These are phyloP conservation scores for Quercus berberidifolia DNA, from an alignment of 306 rosid genomes.

Conservation along the genomic window DNA sequence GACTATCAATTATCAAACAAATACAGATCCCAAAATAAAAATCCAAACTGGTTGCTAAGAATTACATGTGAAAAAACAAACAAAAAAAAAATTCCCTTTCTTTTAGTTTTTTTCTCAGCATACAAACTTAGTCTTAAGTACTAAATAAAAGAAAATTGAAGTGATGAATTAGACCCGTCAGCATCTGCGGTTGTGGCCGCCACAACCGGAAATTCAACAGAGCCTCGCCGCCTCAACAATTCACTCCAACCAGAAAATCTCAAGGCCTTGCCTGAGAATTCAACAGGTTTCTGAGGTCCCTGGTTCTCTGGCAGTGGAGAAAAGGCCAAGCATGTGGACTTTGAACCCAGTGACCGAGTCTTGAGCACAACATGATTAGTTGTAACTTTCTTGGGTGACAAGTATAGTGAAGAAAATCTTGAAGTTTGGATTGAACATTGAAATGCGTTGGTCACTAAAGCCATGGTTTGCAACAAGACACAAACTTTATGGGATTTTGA, in stretches of 20 bases:
- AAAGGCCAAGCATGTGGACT: constrained; percentile 35
- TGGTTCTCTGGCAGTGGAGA: constrained; percentile 39
- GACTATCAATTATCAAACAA: not conserved
- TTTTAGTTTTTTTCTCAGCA: constrained; percentile 7
- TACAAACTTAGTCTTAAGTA: not conserved
- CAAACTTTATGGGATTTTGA: not conserved
- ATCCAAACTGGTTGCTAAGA: not conserved
- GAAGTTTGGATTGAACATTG: constrained; percentile 30
- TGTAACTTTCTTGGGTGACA: constrained; percentile 22
- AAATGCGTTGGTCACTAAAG: constrained; percentile 38
- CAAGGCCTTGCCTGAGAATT: constrained; percentile 19
- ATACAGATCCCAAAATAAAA: not conserved
- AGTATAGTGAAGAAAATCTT: constrained; percentile 31
- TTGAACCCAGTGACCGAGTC: constrained; percentile 20
- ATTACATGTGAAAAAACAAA: not conserved
- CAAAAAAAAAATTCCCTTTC: not conserved
- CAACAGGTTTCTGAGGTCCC: constrained; percentile 4
- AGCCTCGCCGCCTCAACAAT: constrained; percentile 30
- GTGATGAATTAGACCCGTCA: constrained; percentile 38
- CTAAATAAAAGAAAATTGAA: not conserved
- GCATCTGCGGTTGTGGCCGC: constrained; percentile 58
- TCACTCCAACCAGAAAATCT: constrained; percentile 31
- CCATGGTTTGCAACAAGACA: constrained; percentile 26
- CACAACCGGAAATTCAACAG: constrained; percentile 26
- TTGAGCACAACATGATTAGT: constrained; percentile 23